Conservation (phyloP, 345 rosid species). For the Salix arbutifolia region DNA sequence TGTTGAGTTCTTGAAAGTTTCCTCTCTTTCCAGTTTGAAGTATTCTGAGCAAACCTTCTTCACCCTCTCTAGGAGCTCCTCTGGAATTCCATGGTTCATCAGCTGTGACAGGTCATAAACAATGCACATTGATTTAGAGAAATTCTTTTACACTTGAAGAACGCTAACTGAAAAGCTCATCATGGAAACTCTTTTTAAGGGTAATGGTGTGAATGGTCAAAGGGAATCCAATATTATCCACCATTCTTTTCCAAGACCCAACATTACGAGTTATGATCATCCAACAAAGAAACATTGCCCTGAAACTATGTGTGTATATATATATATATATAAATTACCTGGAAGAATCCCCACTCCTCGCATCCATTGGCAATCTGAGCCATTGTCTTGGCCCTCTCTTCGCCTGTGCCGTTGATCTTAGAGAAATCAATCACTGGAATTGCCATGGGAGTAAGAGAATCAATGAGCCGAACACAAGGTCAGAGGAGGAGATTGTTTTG, state of each 20-base stretch:
- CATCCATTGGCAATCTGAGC: slow-evolving; percentile 73
- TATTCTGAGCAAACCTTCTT: slow-evolving; percentile 57
- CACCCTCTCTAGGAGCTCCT: slow-evolving; percentile 66
- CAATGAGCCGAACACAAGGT: background rate
- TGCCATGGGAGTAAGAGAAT: slow-evolving; percentile 45
- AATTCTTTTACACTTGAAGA: background rate
- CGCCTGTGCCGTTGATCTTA: slow-evolving; percentile 49
- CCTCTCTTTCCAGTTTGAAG: slow-evolving; percentile 66
- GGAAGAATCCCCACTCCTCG: slow-evolving; percentile 92
- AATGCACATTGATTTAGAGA: background rate
- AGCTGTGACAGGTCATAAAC: slow-evolving; percentile 35
- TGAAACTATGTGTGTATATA: background rate
- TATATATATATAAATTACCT: slow-evolving; percentile 36
- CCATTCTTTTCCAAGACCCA: background rate
- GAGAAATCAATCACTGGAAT: slow-evolving; percentile 92
- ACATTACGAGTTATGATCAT: background rate
- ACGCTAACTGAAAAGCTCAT: background rate
- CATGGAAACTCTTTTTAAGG: background rate
- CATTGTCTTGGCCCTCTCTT: slow-evolving; percentile 55
- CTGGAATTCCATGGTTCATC: slow-evolving; percentile 76
- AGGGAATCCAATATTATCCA: background rate
- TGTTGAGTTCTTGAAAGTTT: slow-evolving; percentile 51
- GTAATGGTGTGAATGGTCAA: background rate
- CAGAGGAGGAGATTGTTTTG: background rate
- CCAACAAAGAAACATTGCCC: background rate